phyloP scores from a whole-genome alignment of 257 asterid species.

The Solanum peruvianum region DNA sequence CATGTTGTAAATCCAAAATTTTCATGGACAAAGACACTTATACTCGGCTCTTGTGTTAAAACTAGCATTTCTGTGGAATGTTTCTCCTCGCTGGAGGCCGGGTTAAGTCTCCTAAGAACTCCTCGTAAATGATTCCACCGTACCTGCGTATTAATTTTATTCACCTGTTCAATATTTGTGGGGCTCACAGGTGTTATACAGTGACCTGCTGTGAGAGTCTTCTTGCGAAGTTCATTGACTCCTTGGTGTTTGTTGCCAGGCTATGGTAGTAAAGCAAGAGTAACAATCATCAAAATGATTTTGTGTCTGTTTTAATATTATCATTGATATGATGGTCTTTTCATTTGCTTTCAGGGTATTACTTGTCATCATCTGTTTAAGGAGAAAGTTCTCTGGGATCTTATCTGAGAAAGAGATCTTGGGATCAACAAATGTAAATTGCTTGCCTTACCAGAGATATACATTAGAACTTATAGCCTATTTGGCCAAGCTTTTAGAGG shows the following conservation, averaged over 20 bases:
- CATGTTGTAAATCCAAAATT: conserved; percentile 73
- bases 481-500: background rate
- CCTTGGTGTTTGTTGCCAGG: conserved; percentile 61
- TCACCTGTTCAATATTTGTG: conserved; percentile 6
- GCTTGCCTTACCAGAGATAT: background rate
- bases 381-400: conserved; percentile 56
- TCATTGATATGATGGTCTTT: background rate
- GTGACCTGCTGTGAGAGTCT: conserved; percentile 35
- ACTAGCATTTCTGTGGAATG: conserved; percentile 60
- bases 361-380: conserved; percentile 47
- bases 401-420: conserved; percentile 57
- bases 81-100: conserved; percentile 70
- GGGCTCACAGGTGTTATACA: conserved; percentile 44
- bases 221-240: conserved; percentile 56
- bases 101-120: conserved; percentile 32
- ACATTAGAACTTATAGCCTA: background rate
- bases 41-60: conserved; percentile 77
- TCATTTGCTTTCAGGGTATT: conserved; percentile 56
- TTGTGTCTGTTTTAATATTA: background rate
- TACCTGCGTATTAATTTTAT: background rate
- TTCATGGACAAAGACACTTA: conserved; percentile 58
- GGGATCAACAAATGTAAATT: conserved; percentile 73
- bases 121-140: background rate
- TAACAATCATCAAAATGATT: background rate
- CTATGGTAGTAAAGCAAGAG: conserved; percentile 45